phyloP scores from a whole-genome alignment of 2,329 filamentous ascomycete species.

The Arthrobotrys megalospora region DNA sequence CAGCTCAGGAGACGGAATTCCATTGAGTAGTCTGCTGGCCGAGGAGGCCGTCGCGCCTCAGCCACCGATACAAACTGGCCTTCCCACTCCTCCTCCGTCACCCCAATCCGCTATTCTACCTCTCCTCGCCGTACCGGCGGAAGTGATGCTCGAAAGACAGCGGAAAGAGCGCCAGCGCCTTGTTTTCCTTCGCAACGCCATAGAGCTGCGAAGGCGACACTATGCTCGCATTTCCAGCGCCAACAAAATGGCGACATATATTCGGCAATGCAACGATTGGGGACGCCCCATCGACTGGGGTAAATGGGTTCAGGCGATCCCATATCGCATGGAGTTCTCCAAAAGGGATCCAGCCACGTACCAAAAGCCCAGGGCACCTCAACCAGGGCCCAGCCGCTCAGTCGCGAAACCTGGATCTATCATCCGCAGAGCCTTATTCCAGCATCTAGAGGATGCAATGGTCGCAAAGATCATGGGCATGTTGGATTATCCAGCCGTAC shows the following conservation, averaged over 20 bases:
- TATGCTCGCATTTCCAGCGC: slow-evolving; percentile 14
- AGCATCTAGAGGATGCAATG: neutral
- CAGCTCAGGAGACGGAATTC: no score
- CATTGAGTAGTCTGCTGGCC: no score
- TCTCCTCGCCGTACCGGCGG: neutral
- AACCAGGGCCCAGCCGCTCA: neutral
- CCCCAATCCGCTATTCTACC: neutral
- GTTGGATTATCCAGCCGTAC: slow-evolving; percentile 38
- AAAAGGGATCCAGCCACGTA: slow-evolving; percentile 18
- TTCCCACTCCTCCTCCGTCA: slow-evolving; percentile 26
- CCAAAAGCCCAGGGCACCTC: neutral
- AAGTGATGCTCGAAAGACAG: neutral
- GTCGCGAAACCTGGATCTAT: neutral
- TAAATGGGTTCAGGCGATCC: neutral
- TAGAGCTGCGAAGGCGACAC: slow-evolving; percentile 26
- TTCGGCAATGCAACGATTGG: slow-evolving; percentile 21
- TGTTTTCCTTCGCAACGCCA: slow-evolving; percentile 27
- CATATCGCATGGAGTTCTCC: neutral
- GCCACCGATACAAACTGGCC: neutral
- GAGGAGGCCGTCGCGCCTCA: neutral
- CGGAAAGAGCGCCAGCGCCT: slow-evolving; percentile 17
- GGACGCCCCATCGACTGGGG: slow-evolving; percentile 31
- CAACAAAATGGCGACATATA: slow-evolving; percentile 10
- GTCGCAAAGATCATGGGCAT: slow-evolving; percentile 22
- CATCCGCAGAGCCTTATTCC: neutral